phyloP scores from a whole-genome alignment of 73 alveolate genomes.

The Tetrahymena malaccensis region DNA sequence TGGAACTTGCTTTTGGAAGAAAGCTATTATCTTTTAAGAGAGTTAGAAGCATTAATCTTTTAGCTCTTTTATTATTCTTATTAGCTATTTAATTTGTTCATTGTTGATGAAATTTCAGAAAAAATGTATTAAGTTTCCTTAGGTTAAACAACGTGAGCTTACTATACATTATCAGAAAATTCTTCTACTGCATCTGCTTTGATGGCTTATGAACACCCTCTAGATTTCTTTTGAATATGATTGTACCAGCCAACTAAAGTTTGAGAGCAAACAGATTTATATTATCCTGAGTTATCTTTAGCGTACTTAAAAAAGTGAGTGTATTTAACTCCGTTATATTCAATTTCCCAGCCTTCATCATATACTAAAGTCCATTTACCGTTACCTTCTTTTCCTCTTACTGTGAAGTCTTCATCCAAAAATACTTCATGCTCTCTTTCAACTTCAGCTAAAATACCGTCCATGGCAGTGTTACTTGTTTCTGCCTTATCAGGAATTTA shows the following conservation, averaged over 20 bases:
- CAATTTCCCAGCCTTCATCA: slow-evolving; percentile 42
- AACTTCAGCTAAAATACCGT: background rate
- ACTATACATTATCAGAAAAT: slow-evolving; percentile 1
- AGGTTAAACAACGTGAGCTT: slow-evolving; percentile 42
- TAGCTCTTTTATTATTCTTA: background rate
- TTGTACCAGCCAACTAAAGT: slow-evolving; percentile 35
- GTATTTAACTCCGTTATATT: slow-evolving; percentile 7
- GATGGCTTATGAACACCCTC: slow-evolving; percentile 32
- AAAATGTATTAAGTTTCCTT: background rate
- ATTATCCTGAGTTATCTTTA: slow-evolving; percentile 17
- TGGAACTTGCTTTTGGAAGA: background rate
- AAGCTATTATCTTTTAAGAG: background rate
- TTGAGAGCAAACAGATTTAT: slow-evolving; percentile 18
- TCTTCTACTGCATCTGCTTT: background rate
- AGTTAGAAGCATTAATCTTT: background rate
- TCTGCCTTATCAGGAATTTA: background rate
- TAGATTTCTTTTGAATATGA: background rate
- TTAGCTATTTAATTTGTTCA: background rate
- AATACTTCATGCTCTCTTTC: background rate
- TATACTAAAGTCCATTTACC: slow-evolving; percentile 42
- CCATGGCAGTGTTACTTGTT: background rate
- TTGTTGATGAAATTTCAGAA: background rate
- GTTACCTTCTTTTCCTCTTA: background rate
- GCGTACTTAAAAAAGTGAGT: slow-evolving; percentile 30
- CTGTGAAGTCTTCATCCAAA: background rate